Conservation (phyloP, 805 yeast species). For the Lachancea meyersii region DNA sequence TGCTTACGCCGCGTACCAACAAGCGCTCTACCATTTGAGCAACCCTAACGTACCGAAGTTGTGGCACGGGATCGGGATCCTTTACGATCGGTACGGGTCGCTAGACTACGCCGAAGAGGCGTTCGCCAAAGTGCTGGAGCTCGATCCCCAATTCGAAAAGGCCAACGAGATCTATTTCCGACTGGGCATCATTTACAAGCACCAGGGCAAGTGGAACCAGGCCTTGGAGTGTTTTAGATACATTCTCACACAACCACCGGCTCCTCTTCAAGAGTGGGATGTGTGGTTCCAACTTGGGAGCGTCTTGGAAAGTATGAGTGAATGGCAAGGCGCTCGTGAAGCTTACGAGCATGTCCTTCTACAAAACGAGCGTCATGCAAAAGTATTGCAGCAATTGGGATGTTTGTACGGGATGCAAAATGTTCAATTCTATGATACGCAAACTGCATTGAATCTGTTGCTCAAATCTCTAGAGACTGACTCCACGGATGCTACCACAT, state of each 20-base stretch:
- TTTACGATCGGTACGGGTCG: slow-evolving; percentile 93
- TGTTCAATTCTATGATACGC: slow-evolving; percentile 71
- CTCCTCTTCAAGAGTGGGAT: slow-evolving; percentile 92
- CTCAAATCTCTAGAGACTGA: slow-evolving; percentile 87
- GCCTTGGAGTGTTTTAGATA: slow-evolving; percentile 94
- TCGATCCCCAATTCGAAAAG: slow-evolving; percentile 94
- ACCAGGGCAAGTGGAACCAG: slow-evolving; percentile 78
- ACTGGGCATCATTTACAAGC: slow-evolving; percentile 92
- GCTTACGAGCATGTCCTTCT: slow-evolving; percentile 90
- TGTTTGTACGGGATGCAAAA: slow-evolving; percentile 70
- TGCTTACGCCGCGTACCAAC: slow-evolving; percentile 94
- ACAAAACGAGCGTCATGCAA: slow-evolving; percentile 90
- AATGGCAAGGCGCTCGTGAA: slow-evolving; percentile 84
- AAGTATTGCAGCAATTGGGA: slow-evolving; percentile 92
- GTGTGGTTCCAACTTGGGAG: slow-evolving; percentile 98
- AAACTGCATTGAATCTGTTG: slow-evolving; percentile 72
- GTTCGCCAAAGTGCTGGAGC: slow-evolving; percentile 87
- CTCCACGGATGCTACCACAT: slow-evolving; percentile 85
- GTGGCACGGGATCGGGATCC: slow-evolving; percentile 98
- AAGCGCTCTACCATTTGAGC: slow-evolving; percentile 83
- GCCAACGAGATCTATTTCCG: slow-evolving; percentile 95
- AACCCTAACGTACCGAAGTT: slow-evolving; percentile 93
- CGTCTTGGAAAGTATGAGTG: slow-evolving; percentile 89
- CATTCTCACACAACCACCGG: slow-evolving; percentile 85
- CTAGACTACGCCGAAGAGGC: slow-evolving; percentile 98